Base-by-base conservation (phyloP, 2,329 filamentous ascomycete genomes). In the Nemania sp. region DNA sequence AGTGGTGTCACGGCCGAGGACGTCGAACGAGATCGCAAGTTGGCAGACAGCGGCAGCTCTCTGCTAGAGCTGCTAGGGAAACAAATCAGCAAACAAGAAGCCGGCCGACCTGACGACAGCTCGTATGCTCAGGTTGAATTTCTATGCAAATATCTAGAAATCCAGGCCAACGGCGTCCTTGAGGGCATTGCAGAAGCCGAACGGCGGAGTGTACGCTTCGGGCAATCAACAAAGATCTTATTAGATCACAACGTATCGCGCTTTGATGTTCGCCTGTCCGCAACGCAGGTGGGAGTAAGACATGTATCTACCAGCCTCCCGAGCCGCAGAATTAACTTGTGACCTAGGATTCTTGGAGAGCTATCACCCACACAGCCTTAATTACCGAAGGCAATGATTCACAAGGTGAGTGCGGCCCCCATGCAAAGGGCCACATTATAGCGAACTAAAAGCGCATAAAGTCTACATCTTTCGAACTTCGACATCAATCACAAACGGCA, bases 111-210 rank as follows among this genome's bases (percentile, higher is more conserved):
- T 1, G 78, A 79, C 59, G 78, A 81, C 65, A 81, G 80, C 62
- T 79, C 82, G 13, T 74, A 89, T 15, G 82, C 86, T 0, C 83
- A 85, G 58, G 75, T 91, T n/a, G 83, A 84, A 50, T 86, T 90
- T 54, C 73, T 93, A 45, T 84, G 86, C 12, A 78, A 80, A 11
- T 83, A 86, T 57, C 75, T 91, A 15, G 79, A 80, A 0, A 73
- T 74, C 2, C 86, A 87, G 68, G 85, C 87, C 10, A 80, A 80
- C n/a, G 75, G 75, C 7, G 81, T 91, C 1, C 90, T 92, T 68
- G 75, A 83, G 55, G 80, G 87, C 60, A 87, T 92, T 71, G 87
- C 91, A 63, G 84, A 89, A 74, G 84, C 88, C 6, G 84, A 92
- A 75, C 81, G 85, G 68, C 79, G 87, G 56, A 88, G 86, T 57